phyloP scores from a whole-genome alignment of 306 rosid genomes.

The Glycyrrhiza uralensis region DNA sequence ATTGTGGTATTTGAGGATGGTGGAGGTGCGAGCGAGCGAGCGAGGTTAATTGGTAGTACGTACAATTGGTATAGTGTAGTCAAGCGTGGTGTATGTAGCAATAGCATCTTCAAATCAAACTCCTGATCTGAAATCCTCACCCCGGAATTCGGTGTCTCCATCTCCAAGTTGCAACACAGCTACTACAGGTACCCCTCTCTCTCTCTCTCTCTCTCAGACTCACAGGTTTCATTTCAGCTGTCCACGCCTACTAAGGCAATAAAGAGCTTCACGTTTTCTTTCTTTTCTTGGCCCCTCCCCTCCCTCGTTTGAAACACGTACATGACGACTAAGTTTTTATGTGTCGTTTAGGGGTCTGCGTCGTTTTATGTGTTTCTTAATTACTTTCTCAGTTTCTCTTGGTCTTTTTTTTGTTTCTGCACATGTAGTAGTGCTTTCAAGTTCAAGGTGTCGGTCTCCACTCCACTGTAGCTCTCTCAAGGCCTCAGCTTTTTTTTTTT shows the following conservation, averaged over 20 bases:
- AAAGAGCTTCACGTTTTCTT: conserved; percentile 10
- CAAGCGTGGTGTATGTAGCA: too few species aligned
- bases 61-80: too few species aligned
- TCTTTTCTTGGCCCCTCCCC: background rate
- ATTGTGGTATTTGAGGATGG: too few species aligned
- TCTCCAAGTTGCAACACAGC: conserved; percentile 26
- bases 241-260: background rate
- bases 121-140: too few species aligned
- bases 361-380: background rate
- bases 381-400: too few species aligned
- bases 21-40: too few species aligned
- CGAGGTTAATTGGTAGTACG: too few species aligned
- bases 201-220: too few species aligned
- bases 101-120: too few species aligned
- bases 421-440: background rate
- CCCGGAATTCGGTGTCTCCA: too few species aligned
- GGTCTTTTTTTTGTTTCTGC: background rate
- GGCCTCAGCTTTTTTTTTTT: background rate
- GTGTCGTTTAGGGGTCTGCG: conserved; percentile 11
- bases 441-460: background rate
- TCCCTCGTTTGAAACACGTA: background rate
- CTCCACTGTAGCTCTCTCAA: too few species aligned
- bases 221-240: background rate
- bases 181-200: too few species aligned
- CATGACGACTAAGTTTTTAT: background rate